Percentiles rank a stretch among this genome's conserved stretches.
Evolutionary conservation across 2,329 filamentous ascomycete genomes (phyloP).

Genomic region (Colletotrichum somersetense): DNA sequence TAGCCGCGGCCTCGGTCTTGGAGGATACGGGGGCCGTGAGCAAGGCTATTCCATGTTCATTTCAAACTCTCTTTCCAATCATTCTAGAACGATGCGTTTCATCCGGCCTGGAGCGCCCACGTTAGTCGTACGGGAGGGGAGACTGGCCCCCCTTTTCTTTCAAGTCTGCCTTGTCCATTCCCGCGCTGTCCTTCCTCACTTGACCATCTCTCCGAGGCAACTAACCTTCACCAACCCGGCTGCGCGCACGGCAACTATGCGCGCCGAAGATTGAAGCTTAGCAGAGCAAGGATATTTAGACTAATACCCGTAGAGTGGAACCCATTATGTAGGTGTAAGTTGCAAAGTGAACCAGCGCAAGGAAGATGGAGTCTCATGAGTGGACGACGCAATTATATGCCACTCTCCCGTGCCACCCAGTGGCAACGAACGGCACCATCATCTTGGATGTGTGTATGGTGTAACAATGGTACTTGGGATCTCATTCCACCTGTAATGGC

Average conservation of each 20-base stretch:
- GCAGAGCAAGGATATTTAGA: background rate
- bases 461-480: conserved; percentile 15
- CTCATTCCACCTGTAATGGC: background rate
- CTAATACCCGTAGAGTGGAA: background rate
- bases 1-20: background rate
- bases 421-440: background rate
- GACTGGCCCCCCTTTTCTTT: too few relatives aligned
- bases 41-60: conserved; percentile 20
- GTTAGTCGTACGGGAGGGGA: background rate
- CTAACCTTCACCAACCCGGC: too few relatives aligned
- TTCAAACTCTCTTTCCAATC: conserved; percentile 32
- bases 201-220: background rate
- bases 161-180: background rate
- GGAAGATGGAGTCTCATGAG: background rate
- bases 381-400: background rate
- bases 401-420: background rate
- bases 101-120: conserved; percentile 6
- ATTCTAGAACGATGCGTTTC: conserved; percentile 38
- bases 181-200: background rate
- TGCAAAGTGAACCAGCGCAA: background rate
- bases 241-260: background rate
- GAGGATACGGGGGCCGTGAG: background rate
- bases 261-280: background rate
- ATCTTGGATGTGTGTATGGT: background rate
- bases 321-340: background rate